Percentiles rank a stretch among this genome's conserved stretches.
These are phyloP conservation scores for Starmera dryadoides DNA, from an alignment of 805 yeast genomes.

Conservation along the genomic window DNA sequence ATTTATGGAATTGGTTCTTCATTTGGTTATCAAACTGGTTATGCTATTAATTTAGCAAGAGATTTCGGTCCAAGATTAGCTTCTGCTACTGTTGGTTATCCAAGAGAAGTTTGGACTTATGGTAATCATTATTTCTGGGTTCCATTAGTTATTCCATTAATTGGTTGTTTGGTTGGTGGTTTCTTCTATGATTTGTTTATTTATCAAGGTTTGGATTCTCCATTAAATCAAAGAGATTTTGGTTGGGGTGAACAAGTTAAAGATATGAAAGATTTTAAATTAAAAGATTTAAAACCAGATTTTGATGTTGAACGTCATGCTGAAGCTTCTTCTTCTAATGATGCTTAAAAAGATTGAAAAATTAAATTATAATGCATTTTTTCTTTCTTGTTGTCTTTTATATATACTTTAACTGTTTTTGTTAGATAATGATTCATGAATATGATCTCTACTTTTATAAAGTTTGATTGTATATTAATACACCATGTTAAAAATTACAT, in stretches of 20 bases:
- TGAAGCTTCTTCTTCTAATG: neutral
- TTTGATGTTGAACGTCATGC: constrained; percentile 9
- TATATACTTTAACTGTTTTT: too few species aligned
- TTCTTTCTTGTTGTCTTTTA: too few species aligned
- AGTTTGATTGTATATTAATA: too few species aligned
- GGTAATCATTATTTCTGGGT: constrained; percentile 45
- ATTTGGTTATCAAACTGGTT: constrained; percentile 46
- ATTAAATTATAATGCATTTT: neutral
- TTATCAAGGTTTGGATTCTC: constrained; percentile 46
- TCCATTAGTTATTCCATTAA: constrained; percentile 41
- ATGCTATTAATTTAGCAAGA: constrained; percentile 47
- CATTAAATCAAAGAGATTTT: constrained; percentile 36
- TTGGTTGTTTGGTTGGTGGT: constrained; percentile 43
- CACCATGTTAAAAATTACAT: too few species aligned
- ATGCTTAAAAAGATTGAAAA: neutral
- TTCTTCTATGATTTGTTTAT: constrained; percentile 42
- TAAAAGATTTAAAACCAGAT: constrained; percentile 16
- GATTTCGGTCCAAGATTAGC: constrained; percentile 50
- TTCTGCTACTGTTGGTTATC: constrained; percentile 39
- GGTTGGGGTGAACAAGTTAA: constrained; percentile 14
- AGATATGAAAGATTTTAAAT: constrained; percentile 12
- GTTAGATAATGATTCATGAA: too few species aligned
- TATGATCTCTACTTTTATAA: too few species aligned
- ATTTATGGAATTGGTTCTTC: constrained; percentile 40
- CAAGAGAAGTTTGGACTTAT: constrained; percentile 29